A percentile compares a stretch with the other conserved stretches of the same genome.
phyloP scores from a whole-genome alignment of 2,329 filamentous ascomycete species.

The Cladosporium cucumerinum region DNA sequence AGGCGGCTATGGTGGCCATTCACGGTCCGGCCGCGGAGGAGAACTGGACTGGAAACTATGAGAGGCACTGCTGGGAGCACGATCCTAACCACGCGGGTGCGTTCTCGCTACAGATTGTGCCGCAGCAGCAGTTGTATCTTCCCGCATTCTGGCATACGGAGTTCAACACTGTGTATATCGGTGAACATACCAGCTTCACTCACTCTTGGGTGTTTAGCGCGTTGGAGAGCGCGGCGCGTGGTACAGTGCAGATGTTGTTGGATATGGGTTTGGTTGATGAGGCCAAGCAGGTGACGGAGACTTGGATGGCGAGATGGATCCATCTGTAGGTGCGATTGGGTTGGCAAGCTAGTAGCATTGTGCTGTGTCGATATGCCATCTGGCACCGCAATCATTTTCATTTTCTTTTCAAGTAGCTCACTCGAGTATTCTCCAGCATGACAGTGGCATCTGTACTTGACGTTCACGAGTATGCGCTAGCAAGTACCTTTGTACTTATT shows the following conservation, averaged over 20 bases:
- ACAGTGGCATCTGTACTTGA: background rate
- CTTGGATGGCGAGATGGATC: slow-evolving; percentile 70
- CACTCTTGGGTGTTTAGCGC: slow-evolving; percentile 69
- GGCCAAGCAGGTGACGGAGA: slow-evolving; percentile 60
- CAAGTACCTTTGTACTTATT: background rate
- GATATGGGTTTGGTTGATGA: slow-evolving; percentile 66
- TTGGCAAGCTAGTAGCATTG: background rate
- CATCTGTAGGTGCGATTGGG: background rate
- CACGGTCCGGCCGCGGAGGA: slow-evolving; percentile 58
- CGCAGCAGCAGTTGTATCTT: slow-evolving; percentile 65
- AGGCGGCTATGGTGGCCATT: slow-evolving; percentile 62
- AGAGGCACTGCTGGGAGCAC: slow-evolving; percentile 20
- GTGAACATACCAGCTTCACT: slow-evolving; percentile 67
- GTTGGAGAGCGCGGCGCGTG: slow-evolving; percentile 64
- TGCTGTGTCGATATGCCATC: background rate
- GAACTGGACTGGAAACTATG: slow-evolving; percentile 44
- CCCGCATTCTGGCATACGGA: slow-evolving; percentile 68
- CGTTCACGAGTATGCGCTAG: background rate
- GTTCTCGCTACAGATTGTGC: slow-evolving; percentile 43
- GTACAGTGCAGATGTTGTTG: slow-evolving; percentile 61
- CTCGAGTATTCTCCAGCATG: background rate
- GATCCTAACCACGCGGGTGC: slow-evolving; percentile 10
- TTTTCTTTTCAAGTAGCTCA: background rate
- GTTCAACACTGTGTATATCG: slow-evolving; percentile 58
- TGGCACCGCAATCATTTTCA: no score